phyloP scores from a whole-genome alignment of 2,329 filamentous ascomycete genomes.

The Exophiala calicioides region DNA sequence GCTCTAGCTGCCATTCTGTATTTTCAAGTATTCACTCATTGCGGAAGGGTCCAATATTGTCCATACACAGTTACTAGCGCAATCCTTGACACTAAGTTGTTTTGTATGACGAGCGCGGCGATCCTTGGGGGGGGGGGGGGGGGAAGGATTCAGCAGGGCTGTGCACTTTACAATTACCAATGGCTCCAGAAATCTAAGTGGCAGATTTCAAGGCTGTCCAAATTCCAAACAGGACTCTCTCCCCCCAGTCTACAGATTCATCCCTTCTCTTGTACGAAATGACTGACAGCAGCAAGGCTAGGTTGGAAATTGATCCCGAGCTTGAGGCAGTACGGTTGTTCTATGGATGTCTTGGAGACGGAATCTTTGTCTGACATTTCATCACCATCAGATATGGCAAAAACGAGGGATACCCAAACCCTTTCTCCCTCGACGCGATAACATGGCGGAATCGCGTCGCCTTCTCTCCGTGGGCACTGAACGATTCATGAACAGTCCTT shows the following conservation, averaged over 20 bases:
- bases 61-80: no score
- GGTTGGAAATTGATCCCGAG: slow-evolving; percentile 14
- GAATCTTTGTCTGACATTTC: background rate
- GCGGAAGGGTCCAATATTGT: no score
- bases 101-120: no score
- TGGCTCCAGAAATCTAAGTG: no score
- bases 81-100: no score
- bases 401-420: slow-evolving; percentile 16
- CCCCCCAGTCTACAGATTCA: background rate
- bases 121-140: no score
- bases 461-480: slow-evolving; percentile 7
- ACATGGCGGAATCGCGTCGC: slow-evolving; percentile 12
- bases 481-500: slow-evolving; percentile 23
- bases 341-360: background rate
- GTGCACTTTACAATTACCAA: no score
- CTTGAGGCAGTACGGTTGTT: slow-evolving; percentile 11
- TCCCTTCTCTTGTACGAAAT: background rate
- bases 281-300: background rate
- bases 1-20: no score
- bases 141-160: no score
- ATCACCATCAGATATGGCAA: slow-evolving; percentile 18
- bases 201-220: background rate
- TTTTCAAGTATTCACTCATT: no score
- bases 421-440: slow-evolving; percentile 16
- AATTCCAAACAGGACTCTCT: background rate